Conservation (phyloP, 257 asterid species). For the Cordia subcordata region DNA sequence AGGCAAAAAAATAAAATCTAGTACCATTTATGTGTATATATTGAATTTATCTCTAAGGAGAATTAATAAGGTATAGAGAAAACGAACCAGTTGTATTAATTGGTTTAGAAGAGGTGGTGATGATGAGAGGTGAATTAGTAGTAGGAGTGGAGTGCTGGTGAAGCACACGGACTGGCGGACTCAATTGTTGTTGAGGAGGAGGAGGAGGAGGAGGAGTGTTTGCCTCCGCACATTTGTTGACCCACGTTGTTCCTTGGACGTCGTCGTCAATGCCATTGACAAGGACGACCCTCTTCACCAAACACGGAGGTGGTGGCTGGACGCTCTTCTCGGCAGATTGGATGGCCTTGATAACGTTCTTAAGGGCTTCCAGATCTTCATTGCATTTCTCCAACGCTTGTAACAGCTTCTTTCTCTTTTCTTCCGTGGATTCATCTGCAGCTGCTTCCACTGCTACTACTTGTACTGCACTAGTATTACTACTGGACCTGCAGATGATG, state of each 20-base stretch:
- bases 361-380: conserved; percentile 69
- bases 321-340: conserved; percentile 12
- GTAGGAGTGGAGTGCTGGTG: too few relatives aligned
- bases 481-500: too few relatives aligned
- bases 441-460: conserved; percentile 14
- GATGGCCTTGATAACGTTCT: conserved; percentile 54
- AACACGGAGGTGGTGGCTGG: conserved; percentile 28
- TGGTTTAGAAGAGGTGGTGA: conserved; percentile 8
- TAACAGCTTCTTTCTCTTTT: conserved; percentile 51
- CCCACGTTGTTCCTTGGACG: conserved; percentile 13
- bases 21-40: too few relatives aligned
- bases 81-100: conserved; percentile 36
- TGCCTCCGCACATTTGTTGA: not conserved
- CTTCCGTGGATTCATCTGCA: conserved; percentile 25
- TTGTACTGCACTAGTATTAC: too few relatives aligned
- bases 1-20: too few relatives aligned
- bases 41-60: too few relatives aligned
- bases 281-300: conserved; percentile 9
- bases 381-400: conserved; percentile 78
- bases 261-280: too few relatives aligned
- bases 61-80: too few relatives aligned
- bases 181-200: conserved; percentile 24
- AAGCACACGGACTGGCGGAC: conserved; percentile 16
- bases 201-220: too few relatives aligned
- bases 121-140: conserved; percentile 30